Conservation (phyloP, 306 rosid species). For the Senna tora region DNA sequence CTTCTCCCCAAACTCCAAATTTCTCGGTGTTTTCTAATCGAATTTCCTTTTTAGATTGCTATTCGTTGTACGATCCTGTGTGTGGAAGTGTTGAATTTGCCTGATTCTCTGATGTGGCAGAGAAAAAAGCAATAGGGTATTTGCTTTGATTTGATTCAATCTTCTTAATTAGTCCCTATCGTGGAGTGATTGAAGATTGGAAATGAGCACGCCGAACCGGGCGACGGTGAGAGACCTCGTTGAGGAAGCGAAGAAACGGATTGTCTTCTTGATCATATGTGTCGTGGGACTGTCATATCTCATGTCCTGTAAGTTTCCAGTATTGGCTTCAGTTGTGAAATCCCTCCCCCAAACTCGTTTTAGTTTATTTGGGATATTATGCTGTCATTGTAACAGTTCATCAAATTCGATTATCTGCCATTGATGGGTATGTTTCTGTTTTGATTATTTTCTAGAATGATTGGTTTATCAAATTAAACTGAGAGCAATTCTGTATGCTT, state of each 20-base stretch:
- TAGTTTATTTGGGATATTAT: background rate
- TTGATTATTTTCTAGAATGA: background rate
- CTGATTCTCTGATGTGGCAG: constrained; percentile 25
- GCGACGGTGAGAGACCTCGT: constrained; percentile 82
- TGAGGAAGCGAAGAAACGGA: constrained; percentile 94
- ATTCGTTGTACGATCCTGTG: constrained; percentile 6
- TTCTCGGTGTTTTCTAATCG: background rate
- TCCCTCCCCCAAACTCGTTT: background rate
- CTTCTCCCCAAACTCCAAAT: background rate
- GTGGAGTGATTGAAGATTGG: constrained; percentile 25
- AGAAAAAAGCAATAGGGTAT: background rate
- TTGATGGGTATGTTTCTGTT: background rate
- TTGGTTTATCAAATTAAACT: constrained; percentile 20
- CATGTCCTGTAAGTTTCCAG: constrained; percentile 78
- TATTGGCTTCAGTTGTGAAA: background rate
- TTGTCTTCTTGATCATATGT: constrained; percentile 74
- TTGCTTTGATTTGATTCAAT: constrained; percentile 34
- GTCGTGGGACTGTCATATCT: constrained; percentile 90
- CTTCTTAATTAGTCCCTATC: background rate
- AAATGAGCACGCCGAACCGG: constrained; percentile 66
- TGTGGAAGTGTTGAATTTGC: background rate
- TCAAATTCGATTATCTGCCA: background rate
- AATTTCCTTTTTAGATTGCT: background rate
- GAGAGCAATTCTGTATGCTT: constrained; percentile 4
- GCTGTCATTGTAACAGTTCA: background rate